A percentile compares a stretch with the other conserved stretches of the same genome.
These are phyloP conservation scores for Epithele typhae DNA, from an alignment of 768 basidiomycete species.

Conservation along the genomic window DNA sequence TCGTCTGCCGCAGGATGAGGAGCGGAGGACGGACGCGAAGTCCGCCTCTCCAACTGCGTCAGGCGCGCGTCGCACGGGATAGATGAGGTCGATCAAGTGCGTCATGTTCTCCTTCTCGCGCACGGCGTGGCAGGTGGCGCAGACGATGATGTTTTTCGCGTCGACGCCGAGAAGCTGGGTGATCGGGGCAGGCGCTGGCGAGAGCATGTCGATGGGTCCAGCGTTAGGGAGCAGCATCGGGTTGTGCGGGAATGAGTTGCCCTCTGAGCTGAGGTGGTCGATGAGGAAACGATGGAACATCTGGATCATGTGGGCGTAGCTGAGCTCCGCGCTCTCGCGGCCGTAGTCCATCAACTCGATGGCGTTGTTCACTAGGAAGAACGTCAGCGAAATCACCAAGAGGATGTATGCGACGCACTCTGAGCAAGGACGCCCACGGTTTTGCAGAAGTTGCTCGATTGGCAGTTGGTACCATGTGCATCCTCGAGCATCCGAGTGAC, in stretches of 20 bases:
- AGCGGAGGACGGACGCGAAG: constrained; percentile 65
- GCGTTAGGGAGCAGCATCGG: constrained; percentile 37
- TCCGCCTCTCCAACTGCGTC: constrained; percentile 28
- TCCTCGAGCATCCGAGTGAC: constrained; percentile 95
- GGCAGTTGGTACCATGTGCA: constrained; percentile 90
- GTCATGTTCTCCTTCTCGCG: constrained; percentile 74
- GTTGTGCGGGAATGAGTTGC: constrained; percentile 59
- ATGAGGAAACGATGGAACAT: constrained; percentile 92
- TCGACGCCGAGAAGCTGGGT: constrained; percentile 84
- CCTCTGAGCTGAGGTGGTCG: constrained; percentile 77
- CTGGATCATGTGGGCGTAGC: constrained; percentile 89
- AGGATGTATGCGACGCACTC: constrained; percentile 41
- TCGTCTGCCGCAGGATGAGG: constrained; percentile 78
- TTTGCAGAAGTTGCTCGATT: constrained; percentile 95
- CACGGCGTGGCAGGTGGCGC: constrained; percentile 66
- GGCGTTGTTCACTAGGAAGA: constrained; percentile 58
- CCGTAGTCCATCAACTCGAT: constrained; percentile 90
- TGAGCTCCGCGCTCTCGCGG: constrained; percentile 63
- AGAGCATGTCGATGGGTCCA: constrained; percentile 20
- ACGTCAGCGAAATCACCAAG: not conserved
- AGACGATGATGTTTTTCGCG: constrained; percentile 70
- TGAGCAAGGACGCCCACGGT: constrained; percentile 87
- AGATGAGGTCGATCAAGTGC: constrained; percentile 81
- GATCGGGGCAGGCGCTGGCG: constrained; percentile 59
- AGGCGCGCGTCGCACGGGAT: constrained; percentile 44